A percentile compares a stretch with the other conserved stretches of the same genome.
Conservation (phyloP, 345 rosid genomes). For the Eucalyptus rudis region DNA sequence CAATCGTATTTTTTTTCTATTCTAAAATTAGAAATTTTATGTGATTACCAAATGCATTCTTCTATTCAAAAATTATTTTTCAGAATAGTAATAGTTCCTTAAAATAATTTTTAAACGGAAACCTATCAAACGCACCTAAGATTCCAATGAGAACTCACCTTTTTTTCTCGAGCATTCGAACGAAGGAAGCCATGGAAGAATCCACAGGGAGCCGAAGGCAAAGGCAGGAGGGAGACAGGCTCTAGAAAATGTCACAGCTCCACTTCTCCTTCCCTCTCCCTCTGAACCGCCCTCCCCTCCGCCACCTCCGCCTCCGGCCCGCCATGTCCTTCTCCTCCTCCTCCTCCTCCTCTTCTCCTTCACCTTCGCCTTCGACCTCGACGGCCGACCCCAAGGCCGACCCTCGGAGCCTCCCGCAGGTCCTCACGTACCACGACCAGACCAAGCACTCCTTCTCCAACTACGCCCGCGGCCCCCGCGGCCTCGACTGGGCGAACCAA, state of each 20-base stretch:
- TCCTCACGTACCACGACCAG: slow-evolving; percentile 54
- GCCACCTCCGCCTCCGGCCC: background rate
- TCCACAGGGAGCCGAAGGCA: background rate
- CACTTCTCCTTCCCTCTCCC: background rate
- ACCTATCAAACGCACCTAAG: background rate
- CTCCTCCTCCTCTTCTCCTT: background rate
- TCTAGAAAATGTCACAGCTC: background rate
- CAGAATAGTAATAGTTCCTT: no score
- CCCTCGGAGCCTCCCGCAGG: slow-evolving; percentile 11
- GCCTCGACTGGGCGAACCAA: slow-evolving; percentile 91
- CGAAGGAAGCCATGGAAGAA: background rate
- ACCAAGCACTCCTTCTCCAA: slow-evolving; percentile 60
- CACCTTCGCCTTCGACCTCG: background rate
- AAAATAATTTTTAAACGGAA: no score
- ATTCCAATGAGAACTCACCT: background rate
- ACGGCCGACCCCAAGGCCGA: background rate
- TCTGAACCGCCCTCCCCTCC: background rate
- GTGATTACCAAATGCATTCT: no score
- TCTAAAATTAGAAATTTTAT: no score
- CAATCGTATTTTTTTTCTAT: no score
- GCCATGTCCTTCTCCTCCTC: background rate
- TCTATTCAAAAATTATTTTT: no score
- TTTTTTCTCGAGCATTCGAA: background rate
- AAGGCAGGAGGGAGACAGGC: background rate
- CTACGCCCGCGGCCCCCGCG: slow-evolving; percentile 77